Evolutionary conservation across 257 asterid genomes (phyloP), one percentile per base, ranked within the genome.

Genomic region (Lithospermum erythrorhizon): DNA sequence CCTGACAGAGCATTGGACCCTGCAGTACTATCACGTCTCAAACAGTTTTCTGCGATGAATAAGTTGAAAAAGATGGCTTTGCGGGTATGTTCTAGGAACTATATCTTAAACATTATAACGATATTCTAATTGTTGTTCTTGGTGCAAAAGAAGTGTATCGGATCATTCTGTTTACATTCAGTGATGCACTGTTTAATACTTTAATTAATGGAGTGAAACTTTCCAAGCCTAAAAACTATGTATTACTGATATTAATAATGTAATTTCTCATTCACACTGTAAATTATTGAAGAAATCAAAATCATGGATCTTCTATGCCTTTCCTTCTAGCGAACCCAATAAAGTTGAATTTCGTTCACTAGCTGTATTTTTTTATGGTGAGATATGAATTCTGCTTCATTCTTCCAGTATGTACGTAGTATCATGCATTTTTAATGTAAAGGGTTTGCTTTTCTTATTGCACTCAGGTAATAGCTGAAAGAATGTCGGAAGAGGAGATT

Each of bases 401-500:
- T 35, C 47, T 35, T 35, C 47, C 15, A 35, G 47, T 14, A 35
- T 35, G 47, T 35, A 8, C 7, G 15, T 8, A 9, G 47, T 35
- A 35, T 35, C 47, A 35, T 35, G 15, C 11, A 35, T 35, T 8
- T 55, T n/a, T 24, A 30, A 5, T 27, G 35, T 37, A 25, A 53
- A 25, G 16, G 21, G 49, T 58, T 51, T 22, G 49, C 22, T 24
- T 23, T 56, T 58, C 59, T 57, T 60, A 72, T 61, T 78, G 55
- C 68, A 58, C 69, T 73, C 79, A 88, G 96, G 96, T 88, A 48
- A 88, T 88, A 59, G 96, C 96, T 69, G 96, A 88, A 75, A 88
- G 95, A 76, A 74, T 86, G 84, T 88, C 96, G 27, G 95, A 86
- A 73, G 95, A 88, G 76, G 96, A 88, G 81, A 88, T 88, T 66